Conservation (phyloP, 768 basidiomycete genomes). For the Trametopsis cervina region DNA sequence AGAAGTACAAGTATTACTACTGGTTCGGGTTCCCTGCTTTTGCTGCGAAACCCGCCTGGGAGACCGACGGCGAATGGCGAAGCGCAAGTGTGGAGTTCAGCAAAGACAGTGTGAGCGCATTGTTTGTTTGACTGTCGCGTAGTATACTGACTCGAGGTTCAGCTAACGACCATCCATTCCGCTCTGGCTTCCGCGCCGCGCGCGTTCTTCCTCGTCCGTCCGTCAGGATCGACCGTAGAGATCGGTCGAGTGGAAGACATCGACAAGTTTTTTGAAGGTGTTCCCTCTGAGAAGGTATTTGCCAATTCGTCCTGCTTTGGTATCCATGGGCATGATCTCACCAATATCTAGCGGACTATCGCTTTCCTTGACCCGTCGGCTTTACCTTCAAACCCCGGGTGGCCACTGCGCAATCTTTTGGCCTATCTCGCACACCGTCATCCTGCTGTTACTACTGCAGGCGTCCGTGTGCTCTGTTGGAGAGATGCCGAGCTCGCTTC, state of each 20-base stretch:
- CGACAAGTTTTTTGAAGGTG: slow-evolving; percentile 45
- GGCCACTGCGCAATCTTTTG: slow-evolving; percentile 92
- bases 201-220: slow-evolving; percentile 60
- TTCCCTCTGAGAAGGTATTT: slow-evolving; percentile 37
- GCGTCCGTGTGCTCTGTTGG: slow-evolving; percentile 69
- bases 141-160: not conserved
- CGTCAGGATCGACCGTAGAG: slow-evolving; percentile 25
- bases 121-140: too few species aligned
- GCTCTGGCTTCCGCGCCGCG: slow-evolving; percentile 35
- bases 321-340: not conserved
- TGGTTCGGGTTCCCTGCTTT: slow-evolving; percentile 98
- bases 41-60: slow-evolving; percentile 85
- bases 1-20: slow-evolving; percentile 96
- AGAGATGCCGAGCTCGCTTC: slow-evolving; percentile 52
- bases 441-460: slow-evolving; percentile 34
- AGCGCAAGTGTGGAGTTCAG: slow-evolving; percentile 39
- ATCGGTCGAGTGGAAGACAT: slow-evolving; percentile 53
- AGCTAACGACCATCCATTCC: slow-evolving; percentile 49
- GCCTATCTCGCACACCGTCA: slow-evolving; percentile 66
- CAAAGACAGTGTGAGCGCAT: slow-evolving; percentile 32
- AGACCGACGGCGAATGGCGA: slow-evolving; percentile 63
- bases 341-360: slow-evolving; percentile 18
- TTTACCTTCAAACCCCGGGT: slow-evolving; percentile 45
- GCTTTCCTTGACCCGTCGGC: slow-evolving; percentile 72
- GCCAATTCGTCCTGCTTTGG: not conserved